A percentile compares a stretch with the other conserved stretches of the same genome.
These are phyloP conservation scores for Exophiala alcalophila DNA, from an alignment of 2,329 filamentous ascomycete genomes.

Conservation along the genomic window DNA sequence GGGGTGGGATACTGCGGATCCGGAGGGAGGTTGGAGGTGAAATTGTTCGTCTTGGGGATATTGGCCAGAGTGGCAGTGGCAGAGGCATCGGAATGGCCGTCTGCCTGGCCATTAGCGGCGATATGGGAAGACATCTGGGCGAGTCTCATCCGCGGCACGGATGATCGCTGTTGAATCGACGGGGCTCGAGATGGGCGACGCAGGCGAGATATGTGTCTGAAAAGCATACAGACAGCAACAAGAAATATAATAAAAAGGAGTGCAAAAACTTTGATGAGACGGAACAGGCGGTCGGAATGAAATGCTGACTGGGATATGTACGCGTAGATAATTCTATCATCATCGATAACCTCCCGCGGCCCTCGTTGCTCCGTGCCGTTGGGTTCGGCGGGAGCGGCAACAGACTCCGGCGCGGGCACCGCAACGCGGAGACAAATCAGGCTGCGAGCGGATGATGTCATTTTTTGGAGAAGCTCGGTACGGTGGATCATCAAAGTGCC, in stretches of 20 bases:
- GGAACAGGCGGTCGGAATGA: too few relatives aligned
- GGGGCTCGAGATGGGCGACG: conserved; percentile 7
- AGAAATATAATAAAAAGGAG: conserved; percentile 7
- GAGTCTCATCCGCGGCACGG: conserved; percentile 37
- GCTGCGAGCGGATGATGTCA: conserved; percentile 1
- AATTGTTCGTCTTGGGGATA: conserved; percentile 63
- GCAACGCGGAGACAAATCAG: background rate
- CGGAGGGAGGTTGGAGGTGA: conserved; percentile 66
- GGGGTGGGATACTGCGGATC: conserved; percentile 80
- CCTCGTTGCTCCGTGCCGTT: too few relatives aligned
- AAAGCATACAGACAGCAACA: conserved; percentile 20
- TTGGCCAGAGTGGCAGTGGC: conserved; percentile 39
- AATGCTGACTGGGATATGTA: too few relatives aligned
- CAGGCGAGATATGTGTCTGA: conserved; percentile 15
- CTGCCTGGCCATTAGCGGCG: conserved; percentile 16
- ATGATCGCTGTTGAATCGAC: background rate
- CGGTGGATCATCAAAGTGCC: background rate
- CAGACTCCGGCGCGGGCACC: background rate
- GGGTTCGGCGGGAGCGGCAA: too few relatives aligned
- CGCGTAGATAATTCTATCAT: too few relatives aligned
- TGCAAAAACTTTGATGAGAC: conserved; percentile 3
- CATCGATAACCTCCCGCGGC: too few relatives aligned
- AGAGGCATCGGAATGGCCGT: conserved; percentile 8
- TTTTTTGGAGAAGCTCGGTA: background rate
- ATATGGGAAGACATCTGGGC: conserved; percentile 48